These are phyloP conservation scores for Globisporangium sylvaticum DNA, from an alignment of 352 stramenopile genomes.

Conservation along the genomic window DNA sequence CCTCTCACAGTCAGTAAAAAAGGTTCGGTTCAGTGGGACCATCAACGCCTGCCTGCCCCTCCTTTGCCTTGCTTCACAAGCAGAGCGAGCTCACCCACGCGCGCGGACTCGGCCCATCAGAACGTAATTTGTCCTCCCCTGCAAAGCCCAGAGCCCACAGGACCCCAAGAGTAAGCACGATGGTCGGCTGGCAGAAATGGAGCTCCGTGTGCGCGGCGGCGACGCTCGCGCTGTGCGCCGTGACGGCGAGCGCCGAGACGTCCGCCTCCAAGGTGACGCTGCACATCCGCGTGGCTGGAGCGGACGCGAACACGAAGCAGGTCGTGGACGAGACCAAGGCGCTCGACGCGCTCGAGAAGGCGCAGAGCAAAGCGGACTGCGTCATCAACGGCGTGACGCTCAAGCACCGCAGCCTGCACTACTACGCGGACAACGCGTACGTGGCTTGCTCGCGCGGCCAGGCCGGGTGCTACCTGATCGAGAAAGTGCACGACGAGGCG, in stretches of 20 bases:
- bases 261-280: slow-evolving; percentile 23
- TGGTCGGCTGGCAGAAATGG: slow-evolving; percentile 19
- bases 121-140: slow-evolving; percentile 12
- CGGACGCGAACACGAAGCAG: not conserved
- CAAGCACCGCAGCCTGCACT: slow-evolving; percentile 60
- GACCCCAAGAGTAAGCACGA: not conserved
- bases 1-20: not conserved
- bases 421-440: slow-evolving; percentile 71
- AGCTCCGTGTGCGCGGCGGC: slow-evolving; percentile 9
- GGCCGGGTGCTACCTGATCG: slow-evolving; percentile 61
- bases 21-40: slow-evolving; percentile 1
- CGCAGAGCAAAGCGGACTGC: slow-evolving; percentile 31
- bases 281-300: slow-evolving; percentile 26
- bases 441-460: slow-evolving; percentile 60
- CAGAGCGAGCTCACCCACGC: not conserved
- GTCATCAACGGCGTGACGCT: slow-evolving; percentile 52
- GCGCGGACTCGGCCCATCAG: not conserved
- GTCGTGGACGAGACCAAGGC: not conserved
- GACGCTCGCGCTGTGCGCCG: slow-evolving; percentile 9
- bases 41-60: not conserved
- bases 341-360: slow-evolving; percentile 3
- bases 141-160: not conserved
- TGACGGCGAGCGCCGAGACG: not conserved
- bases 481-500: slow-evolving; percentile 53
- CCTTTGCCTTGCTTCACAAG: not conserved